phyloP scores from a whole-genome alignment of 2,329 filamentous ascomycete genomes.

The Zymoseptoria tritici region DNA sequence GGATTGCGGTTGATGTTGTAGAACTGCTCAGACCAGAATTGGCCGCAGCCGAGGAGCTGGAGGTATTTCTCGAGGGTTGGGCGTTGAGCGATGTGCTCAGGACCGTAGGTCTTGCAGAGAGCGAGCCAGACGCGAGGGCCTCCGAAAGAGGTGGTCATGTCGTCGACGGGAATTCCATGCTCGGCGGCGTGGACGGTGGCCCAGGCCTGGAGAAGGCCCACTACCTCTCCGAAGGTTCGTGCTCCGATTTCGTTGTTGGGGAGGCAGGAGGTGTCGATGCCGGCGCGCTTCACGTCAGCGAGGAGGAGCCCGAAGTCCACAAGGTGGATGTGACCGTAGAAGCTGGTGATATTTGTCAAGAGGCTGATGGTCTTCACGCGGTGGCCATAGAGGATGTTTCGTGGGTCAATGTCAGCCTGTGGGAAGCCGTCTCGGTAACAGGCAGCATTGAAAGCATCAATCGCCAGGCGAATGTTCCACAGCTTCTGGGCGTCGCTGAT shows the following conservation, averaged over 20 bases:
- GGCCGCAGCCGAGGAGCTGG: conserved; percentile 35
- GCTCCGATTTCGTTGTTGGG: background rate
- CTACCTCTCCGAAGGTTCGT: conserved; percentile 9
- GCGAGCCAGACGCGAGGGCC: conserved; percentile 42
- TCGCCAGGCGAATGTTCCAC: conserved; percentile 52
- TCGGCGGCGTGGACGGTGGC: conserved; percentile 37
- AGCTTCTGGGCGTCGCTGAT: conserved; percentile 49
- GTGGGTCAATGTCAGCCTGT: conserved; percentile 39
- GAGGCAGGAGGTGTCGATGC: background rate
- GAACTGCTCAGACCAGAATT: conserved; percentile 41
- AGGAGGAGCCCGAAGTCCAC: conserved; percentile 50
- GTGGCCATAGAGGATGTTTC: conserved; percentile 57
- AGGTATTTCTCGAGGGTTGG: conserved; percentile 31
- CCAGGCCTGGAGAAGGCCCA: conserved; percentile 49
- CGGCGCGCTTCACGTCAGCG: conserved; percentile 34
- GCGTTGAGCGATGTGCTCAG: background rate
- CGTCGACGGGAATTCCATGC: conserved; percentile 35
- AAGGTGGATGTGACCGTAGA: conserved; percentile 47
- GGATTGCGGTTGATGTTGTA: conserved; percentile 37
- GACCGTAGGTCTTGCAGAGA: conserved; percentile 50
- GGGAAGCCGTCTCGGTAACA: background rate
- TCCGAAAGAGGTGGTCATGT: conserved; percentile 52
- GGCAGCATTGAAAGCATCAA: conserved; percentile 43
- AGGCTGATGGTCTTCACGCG: conserved; percentile 56
- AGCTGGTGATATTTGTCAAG: conserved; percentile 53